Conservation (phyloP, 2,329 filamentous ascomycete genomes). For the Aspergillus costaricaensis region DNA sequence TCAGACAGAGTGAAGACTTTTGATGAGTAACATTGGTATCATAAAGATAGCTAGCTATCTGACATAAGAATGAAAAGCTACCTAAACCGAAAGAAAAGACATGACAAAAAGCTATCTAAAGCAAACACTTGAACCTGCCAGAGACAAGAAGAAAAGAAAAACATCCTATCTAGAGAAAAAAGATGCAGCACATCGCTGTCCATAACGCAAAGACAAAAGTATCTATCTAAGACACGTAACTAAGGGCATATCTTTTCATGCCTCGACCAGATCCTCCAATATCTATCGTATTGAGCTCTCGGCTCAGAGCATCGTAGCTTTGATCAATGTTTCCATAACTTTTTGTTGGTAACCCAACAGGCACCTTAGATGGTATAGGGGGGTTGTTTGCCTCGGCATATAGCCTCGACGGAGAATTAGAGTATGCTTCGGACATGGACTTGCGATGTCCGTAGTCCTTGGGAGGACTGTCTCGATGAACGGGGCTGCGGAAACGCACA, state of each 20-base stretch:
- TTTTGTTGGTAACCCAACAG: constrained; percentile 36
- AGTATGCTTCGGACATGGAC: constrained; percentile 35
- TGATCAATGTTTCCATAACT: constrained; percentile 31
- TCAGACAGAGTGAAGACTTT: too few species aligned
- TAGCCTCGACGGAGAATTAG: constrained; percentile 29
- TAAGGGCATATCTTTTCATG: constrained; percentile 16
- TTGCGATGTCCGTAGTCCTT: constrained; percentile 19
- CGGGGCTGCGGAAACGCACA: constrained; percentile 48
- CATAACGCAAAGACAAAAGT: neutral
- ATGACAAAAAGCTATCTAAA: neutral
- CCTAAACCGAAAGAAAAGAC: neutral
- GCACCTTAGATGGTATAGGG: constrained; percentile 47
- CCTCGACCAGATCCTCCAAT: constrained; percentile 39
- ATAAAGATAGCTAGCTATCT: neutral
- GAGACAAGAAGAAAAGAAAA: neutral
- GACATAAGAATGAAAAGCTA: neutral
- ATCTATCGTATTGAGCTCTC: constrained; percentile 58
- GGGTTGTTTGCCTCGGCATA: constrained; percentile 37
- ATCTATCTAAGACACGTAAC: neutral
- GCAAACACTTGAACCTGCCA: neutral
- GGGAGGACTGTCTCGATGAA: constrained; percentile 28
- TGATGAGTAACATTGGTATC: neutral
- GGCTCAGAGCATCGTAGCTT: constrained; percentile 54
- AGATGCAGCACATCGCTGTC: neutral
- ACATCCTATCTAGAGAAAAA: neutral